Evolutionary conservation across 2,329 filamentous ascomycete genomes (phyloP).

Genomic region (Aspergillus intermedius): DNA sequence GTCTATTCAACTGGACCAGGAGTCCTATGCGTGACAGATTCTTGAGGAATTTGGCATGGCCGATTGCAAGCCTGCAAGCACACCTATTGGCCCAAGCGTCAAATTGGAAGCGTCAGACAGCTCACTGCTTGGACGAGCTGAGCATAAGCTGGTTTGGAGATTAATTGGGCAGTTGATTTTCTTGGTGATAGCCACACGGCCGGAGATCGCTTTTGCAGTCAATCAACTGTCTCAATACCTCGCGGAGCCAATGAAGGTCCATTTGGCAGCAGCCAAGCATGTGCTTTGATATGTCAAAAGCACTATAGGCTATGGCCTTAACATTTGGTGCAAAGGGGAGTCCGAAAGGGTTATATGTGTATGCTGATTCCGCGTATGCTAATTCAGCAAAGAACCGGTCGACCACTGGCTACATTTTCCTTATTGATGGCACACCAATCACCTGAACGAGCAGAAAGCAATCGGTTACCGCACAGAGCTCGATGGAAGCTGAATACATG

Average conservation of each 20-base stretch:
- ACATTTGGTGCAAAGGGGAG: too few relatives aligned
- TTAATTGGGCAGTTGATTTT: background rate
- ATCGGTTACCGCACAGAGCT: too few relatives aligned
- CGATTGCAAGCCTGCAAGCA: background rate
- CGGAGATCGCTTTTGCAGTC: background rate
- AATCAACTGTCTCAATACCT: background rate
- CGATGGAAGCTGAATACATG: too few relatives aligned
- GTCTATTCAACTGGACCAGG: background rate
- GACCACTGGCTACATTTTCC: too few relatives aligned
- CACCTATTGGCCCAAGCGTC: background rate
- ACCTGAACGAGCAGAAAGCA: too few relatives aligned
- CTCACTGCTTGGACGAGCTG: background rate
- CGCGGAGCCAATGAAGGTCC: background rate
- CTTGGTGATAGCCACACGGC: too few relatives aligned
- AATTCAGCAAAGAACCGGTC: too few relatives aligned
- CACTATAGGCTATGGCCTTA: too few relatives aligned
- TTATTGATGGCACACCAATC: too few relatives aligned
- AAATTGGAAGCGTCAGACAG: background rate
- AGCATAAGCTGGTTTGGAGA: background rate
- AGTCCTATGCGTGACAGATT: background rate
- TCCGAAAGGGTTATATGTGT: too few relatives aligned
- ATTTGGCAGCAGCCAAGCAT: background rate
- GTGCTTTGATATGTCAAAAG: too few relatives aligned
- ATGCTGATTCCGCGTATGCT: too few relatives aligned
- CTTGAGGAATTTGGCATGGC: background rate